Evolutionary conservation across 306 rosid species (phyloP).

Genomic region (Vigna angularis): DNA sequence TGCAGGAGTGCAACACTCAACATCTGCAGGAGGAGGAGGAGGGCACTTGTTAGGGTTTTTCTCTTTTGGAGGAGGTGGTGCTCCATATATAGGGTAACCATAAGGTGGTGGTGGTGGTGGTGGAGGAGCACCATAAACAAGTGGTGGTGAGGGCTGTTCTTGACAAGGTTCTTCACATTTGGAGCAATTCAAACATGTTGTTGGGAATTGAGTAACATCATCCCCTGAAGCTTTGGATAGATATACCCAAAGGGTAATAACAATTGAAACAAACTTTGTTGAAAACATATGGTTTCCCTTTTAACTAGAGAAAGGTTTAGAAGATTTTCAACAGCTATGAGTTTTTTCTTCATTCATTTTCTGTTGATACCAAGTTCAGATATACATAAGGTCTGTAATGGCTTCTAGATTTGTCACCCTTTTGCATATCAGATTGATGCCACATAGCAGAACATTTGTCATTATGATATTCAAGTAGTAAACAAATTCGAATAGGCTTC

Average conservation of each 20-base stretch:
- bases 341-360: slow-evolving; percentile 1
- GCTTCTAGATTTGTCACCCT: slow-evolving; percentile 40
- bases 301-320: neutral
- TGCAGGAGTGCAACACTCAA: slow-evolving; percentile 51
- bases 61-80: slow-evolving; percentile 41
- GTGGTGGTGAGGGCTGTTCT: slow-evolving; percentile 36
- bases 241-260: slow-evolving; percentile 7
- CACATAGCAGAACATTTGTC: slow-evolving; percentile 56
- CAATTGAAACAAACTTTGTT: slow-evolving; percentile 29
- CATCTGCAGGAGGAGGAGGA: slow-evolving; percentile 45
- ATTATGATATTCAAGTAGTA: slow-evolving; percentile 37
- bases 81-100: slow-evolving; percentile 43
- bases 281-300: slow-evolving; percentile 32
- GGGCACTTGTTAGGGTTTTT: slow-evolving; percentile 46
- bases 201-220: neutral
- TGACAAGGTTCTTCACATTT: slow-evolving; percentile 47
- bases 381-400: neutral
- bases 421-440: slow-evolving; percentile 34
- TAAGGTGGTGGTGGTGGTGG: slow-evolving; percentile 26
- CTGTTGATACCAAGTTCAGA: slow-evolving; percentile 6
- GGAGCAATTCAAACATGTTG: slow-evolving; percentile 27
- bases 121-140: no score
- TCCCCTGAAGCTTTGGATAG: slow-evolving; percentile 41
- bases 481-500: slow-evolving; percentile 24
- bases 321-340: neutral